Evolutionary conservation across 345 rosid species (phyloP), one percentile per base, ranked within the genome.

Genomic region (Bruguiera sexangula): DNA sequence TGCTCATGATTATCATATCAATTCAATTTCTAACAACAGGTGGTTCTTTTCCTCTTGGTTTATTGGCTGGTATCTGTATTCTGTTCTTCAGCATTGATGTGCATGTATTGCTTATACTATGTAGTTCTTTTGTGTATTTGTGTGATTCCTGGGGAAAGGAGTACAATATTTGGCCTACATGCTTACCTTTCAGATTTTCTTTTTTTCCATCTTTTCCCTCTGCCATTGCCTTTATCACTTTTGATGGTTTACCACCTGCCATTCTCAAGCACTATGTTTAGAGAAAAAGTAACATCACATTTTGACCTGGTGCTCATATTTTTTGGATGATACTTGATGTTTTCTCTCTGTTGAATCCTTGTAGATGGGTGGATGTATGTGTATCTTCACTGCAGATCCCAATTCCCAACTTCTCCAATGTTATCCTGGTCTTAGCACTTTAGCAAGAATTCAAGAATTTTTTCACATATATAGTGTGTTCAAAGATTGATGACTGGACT

Each of bases 11-110:
- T 83, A 72, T 73, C 79, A 81, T 60, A 79, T 79, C 43, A 80
- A 81, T 68, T 84, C 84, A 34, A 72, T 71, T 63, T 94, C 97
- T 66, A 94, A 82, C 80, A 94, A 91, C 77, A 94, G 65, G 66
- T 67, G 62, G 50, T 59, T 65, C 63, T 24, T 22, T 56, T 56
- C 67, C 24, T 59, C 6, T 36, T 27, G 19, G 50, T 43, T 43
- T 43, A 43, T 15, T 43, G 4, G 24, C 11, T 54, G 56, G 2
- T 7, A 51, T 51, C 16, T 54, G 20, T 31, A 16, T 54, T 10
- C 29, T 26, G 55, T 50, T 50, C 37, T 29, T 22, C 50, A 43
- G 50, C 50, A 13, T 43, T 11, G 50, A 3, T 1, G 9, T 20
- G 4, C 24, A 15, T 51, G 21, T 52, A 16, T 51, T 43, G 31